Evolutionary conservation across 192 early-diverging fungal genomes (phyloP), one percentile per base, ranked within the genome.

Genomic region (Rhizophagus prolifer): DNA sequence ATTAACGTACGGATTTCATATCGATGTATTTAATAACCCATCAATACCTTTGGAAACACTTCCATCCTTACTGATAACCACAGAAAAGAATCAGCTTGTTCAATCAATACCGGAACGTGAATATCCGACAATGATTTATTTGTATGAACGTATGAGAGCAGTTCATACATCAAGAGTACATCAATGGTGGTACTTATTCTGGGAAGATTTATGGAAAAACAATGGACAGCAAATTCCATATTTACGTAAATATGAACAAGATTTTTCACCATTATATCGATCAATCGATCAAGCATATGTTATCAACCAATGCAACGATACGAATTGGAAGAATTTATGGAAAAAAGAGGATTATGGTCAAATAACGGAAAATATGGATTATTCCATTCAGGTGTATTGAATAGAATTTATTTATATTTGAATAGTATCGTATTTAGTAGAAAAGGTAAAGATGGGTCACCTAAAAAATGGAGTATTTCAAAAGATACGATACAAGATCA

Each of bases 151-250:
- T 7, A 84, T 84, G 79, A 59, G 73, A 2, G 76, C 77, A 0
- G 83, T 82, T 19, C 81, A 83, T 58, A 59, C 79, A 46, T 78
- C 81, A 6, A 66, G 79, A 31, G 79, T 78, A n/a, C 83, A 84
- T 70, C 83, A 84, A 69, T 84, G 83, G 83, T 91, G 90, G 90
- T 91, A 88, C 58, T 78, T 91, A 21, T 90, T 91, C 75, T 91
- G 89, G 89, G 90, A 91, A 66, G 90, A 91, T 58, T 71, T 91
- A 2, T 90, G 88, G 70, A 81, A 89, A 6, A 83, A 89, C n/a
- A 89, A 91, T 76, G 79, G 76, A 30, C 54, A 78, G 9, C 76
- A 83, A n/a, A 87, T 86, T 21, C 68, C 78, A 19, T 75, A 84
- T 68, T 74, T 91, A 12, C 60, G 70, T 21, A 59, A 75, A 75